These are phyloP conservation scores for Fusarium equiseti DNA, from an alignment of 2,329 filamentous ascomycete genomes.

Conservation along the genomic window DNA sequence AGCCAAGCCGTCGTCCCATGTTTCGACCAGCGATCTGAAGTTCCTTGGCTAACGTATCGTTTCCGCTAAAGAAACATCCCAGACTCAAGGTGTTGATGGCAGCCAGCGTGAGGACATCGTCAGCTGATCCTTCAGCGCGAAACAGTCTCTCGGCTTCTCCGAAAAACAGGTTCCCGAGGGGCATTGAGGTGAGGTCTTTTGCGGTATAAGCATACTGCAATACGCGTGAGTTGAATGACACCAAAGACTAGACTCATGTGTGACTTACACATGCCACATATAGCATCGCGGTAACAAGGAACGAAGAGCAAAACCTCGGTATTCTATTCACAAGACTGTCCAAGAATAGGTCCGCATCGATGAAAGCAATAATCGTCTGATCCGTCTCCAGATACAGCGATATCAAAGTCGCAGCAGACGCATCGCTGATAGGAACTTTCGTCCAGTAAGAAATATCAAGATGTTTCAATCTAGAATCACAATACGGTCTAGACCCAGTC, in stretches of 20 bases:
- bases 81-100: slow-evolving; percentile 9
- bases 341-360: background rate
- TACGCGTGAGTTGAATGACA: background rate
- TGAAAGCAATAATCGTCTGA: slow-evolving; percentile 3
- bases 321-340: background rate
- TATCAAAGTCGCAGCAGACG: background rate
- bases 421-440: slow-evolving; percentile 6
- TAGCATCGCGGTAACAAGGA: slow-evolving; percentile 5
- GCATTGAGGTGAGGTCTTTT: background rate
- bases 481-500: background rate
- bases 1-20: background rate
- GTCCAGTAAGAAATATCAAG: slow-evolving; percentile 11
- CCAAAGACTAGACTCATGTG: no score
- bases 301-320: background rate
- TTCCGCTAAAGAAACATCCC: background rate
- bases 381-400: slow-evolving; percentile 9
- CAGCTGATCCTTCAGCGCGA: background rate
- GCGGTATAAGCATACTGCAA: slow-evolving; percentile 2
- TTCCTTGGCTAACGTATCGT: background rate
- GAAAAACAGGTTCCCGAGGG: background rate
- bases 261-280: slow-evolving; percentile 8
- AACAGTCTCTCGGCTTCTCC: background rate
- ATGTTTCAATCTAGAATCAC: background rate
- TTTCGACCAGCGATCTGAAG: background rate
- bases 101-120: background rate